Evolutionary conservation across 2,329 filamentous ascomycete species (phyloP).

Genomic region (Monilinia polystroma): DNA sequence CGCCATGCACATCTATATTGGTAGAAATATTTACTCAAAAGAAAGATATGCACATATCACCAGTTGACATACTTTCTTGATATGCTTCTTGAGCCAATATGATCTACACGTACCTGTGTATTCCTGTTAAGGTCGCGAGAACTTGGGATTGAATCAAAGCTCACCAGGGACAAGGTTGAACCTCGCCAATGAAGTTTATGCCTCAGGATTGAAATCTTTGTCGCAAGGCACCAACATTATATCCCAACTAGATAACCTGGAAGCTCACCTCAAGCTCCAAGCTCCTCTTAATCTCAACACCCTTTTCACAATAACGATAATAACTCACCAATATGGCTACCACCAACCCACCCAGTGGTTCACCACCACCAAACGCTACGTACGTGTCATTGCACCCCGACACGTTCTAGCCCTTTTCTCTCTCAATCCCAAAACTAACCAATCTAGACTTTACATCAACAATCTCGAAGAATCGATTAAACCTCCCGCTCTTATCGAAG

Average conservation of each 20-base stretch:
- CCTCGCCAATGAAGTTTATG: background rate
- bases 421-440: conserved; percentile 14
- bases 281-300: conserved; percentile 2
- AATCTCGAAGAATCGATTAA: conserved; percentile 95
- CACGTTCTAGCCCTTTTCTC: conserved; percentile 46
- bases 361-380: conserved; percentile 55
- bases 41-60: no score
- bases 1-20: no score
- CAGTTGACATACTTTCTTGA: no score
- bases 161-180: background rate
- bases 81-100: background rate
- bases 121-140: background rate
- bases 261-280: background rate
- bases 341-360: conserved; percentile 8
- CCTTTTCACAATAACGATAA: background rate
- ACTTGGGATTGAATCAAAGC: background rate
- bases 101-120: no score
- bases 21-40: no score
- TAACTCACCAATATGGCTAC: conserved; percentile 12
- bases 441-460: conserved; percentile 64
- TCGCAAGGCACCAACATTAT: conserved; percentile 9
- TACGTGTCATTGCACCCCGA: conserved; percentile 74
- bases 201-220: background rate
- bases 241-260: no score
- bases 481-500: conserved; percentile 69